Conservation (phyloP, 1,284 basidiomycete genomes). For the Apiotrichum siamense region DNA sequence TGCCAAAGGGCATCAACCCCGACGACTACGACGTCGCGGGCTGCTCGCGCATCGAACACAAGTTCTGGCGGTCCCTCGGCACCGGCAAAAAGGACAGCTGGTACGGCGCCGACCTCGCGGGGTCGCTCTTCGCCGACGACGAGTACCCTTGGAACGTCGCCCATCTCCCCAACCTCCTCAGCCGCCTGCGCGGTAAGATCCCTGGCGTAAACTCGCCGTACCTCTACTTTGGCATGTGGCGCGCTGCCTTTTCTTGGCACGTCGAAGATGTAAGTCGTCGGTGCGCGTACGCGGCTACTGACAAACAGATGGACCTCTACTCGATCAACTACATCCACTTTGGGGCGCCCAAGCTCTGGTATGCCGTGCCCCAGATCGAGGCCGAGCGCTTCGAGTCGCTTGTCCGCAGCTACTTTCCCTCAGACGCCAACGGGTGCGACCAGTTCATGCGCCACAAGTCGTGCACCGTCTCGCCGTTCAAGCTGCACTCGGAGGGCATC, state of each 20-base stretch:
- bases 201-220: constrained; percentile 97
- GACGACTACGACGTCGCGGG: constrained; percentile 78
- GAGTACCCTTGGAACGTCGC: constrained; percentile 90
- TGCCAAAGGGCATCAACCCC: constrained; percentile 62
- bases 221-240: constrained; percentile 99
- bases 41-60: constrained; percentile 78
- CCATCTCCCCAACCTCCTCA: constrained; percentile 76
- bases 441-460: constrained; percentile 97
- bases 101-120: constrained; percentile 89
- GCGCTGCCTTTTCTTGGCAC: constrained; percentile 98
- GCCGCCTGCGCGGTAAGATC: constrained; percentile 59
- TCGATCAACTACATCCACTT: constrained; percentile 99
- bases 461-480: constrained; percentile 83
- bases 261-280: constrained; percentile 62
- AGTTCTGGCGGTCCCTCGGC: constrained; percentile 87
- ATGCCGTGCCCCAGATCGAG: constrained; percentile 82
- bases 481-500: constrained; percentile 72
- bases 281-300: background rate
- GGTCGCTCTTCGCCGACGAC: constrained; percentile 77
- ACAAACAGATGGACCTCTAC: constrained; percentile 77
- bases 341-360: constrained; percentile 94
- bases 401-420: constrained; percentile 66
- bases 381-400: constrained; percentile 67
- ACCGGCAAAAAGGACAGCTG: constrained; percentile 61
- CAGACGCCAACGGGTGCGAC: constrained; percentile 72